Evolutionary conservation across 805 yeast genomes (phyloP).

Genomic region (Kuraishia piskuri): DNA sequence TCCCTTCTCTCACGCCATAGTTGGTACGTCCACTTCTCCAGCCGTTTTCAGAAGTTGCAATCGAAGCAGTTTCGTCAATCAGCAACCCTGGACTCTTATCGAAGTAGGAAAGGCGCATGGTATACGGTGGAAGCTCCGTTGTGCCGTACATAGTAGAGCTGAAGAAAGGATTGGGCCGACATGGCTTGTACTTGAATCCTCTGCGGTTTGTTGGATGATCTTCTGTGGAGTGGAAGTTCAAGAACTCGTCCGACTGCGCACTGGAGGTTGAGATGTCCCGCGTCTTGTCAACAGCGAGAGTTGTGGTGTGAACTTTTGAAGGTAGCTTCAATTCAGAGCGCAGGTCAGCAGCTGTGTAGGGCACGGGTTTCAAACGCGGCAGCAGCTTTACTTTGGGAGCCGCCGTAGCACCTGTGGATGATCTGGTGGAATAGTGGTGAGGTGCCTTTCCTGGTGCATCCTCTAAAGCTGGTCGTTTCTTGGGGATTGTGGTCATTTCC

Average conservation of each 20-base stretch:
- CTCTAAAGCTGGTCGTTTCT: neutral
- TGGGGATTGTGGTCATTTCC: neutral
- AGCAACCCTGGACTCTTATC: constrained; percentile 60
- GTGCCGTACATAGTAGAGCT: constrained; percentile 54
- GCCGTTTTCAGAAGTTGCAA: constrained; percentile 57
- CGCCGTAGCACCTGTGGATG: constrained; percentile 1
- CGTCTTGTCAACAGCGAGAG: neutral
- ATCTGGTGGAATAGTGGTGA: constrained; percentile 5
- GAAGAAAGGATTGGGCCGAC: constrained; percentile 61
- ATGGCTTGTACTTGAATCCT: constrained; percentile 74
- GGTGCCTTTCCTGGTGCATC: neutral
- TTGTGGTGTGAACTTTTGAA: neutral
- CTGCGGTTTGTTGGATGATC: constrained; percentile 75
- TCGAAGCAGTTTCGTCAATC: constrained; percentile 25
- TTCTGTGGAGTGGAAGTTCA: constrained; percentile 39
- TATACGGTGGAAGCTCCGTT: constrained; percentile 64
- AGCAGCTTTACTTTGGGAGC: constrained; percentile 9
- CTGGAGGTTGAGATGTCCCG: neutral
- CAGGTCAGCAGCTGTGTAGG: constrained; percentile 22
- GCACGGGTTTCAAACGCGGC: constrained; percentile 25
- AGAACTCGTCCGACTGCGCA: neutral
- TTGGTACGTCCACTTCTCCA: constrained; percentile 77
- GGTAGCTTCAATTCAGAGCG: constrained; percentile 6
- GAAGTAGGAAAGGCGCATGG: constrained; percentile 48
- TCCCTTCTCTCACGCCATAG: constrained; percentile 70